Base-by-base conservation (phyloP, 257 asterid species). In the Ilex aquifolium region DNA sequence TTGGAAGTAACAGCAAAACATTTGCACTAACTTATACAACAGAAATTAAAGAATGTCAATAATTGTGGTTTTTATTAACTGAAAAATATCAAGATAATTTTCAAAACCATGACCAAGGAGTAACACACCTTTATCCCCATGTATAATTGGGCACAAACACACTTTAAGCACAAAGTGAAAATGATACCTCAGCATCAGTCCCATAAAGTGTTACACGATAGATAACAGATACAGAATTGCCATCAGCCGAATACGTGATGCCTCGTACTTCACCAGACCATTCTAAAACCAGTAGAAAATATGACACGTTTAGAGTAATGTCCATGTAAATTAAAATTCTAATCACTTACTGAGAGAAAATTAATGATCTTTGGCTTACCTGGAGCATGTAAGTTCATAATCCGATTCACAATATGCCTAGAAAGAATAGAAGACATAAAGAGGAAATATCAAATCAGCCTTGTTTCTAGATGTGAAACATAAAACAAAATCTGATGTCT, bases 211-310 rank as follows among this genome's bases (percentile, higher is more conserved):
- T 91, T 6, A 91, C 88, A 31, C 96, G 96, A 61, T 91, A 91
- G 67, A 86, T 87, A 56, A 91, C 83, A 15, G 96, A 82, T 6
- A 91, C 90, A 3, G 82, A 79, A 61, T 81, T 83, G 54, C 87
- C 96, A 75, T 84, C 88, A 71, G 87, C 76, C 13, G 96, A 86
- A 74, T 86, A 80, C 59, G 76, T 83, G 69, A 91, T 75, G 87
- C 81, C 81, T 31, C 94, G 95, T 44, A 84, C 94, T 67, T 91
- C 95, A 16, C 95, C 96, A 32, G 96, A 86, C 96, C 96, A 91
- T 83, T 88, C 96, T 91, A 69, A 66, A 73, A 60, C 61, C 27
- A 64, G 32, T 16, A 70, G 30, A 53, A 3, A 17, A 6, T 2
- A 14, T 27, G 11, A n/a, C 13, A 53, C 57, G 1, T 8, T 21